phyloP scores from a whole-genome alignment of 768 basidiomycete genomes.

The Trametes cubensis region DNA sequence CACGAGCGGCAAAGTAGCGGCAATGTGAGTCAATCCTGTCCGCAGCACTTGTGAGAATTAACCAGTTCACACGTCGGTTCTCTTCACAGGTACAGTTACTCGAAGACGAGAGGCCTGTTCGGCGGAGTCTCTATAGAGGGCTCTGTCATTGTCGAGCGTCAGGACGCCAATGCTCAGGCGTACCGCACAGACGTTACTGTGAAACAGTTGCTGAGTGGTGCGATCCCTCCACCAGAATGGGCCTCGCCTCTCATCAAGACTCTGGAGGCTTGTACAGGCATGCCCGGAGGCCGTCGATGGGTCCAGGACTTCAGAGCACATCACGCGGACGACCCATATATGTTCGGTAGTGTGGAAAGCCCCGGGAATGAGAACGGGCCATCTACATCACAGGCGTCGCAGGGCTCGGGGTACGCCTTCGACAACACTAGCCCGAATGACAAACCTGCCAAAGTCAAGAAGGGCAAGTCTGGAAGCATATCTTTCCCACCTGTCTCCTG shows the following conservation, averaged over 20 bases:
- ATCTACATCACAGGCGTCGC: neutral
- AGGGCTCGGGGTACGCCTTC: neutral
- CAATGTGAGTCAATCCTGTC: conserved; percentile 61
- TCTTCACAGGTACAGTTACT: conserved; percentile 76
- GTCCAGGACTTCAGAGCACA: conserved; percentile 51
- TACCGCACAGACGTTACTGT: conserved; percentile 75
- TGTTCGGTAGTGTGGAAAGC: conserved; percentile 58
- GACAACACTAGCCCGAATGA: conserved; percentile 10
- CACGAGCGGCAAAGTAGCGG: conserved; percentile 83
- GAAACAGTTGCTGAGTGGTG: conserved; percentile 80
- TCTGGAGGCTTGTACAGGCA: conserved; percentile 70
- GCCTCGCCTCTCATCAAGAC: conserved; percentile 73
- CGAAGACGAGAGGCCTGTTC: conserved; percentile 91
- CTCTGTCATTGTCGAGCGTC: conserved; percentile 89
- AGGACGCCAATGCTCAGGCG: conserved; percentile 88
- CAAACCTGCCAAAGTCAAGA: conserved; percentile 50
- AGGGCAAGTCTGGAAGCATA: conserved; percentile 38
- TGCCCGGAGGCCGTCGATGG: conserved; percentile 73
- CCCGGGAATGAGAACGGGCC: conserved; percentile 37
- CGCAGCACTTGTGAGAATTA: neutral
- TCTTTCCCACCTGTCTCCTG: conserved; percentile 69
- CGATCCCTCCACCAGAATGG: conserved; percentile 76
- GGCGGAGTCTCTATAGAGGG: conserved; percentile 90
- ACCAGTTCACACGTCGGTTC: neutral
- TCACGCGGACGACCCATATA: conserved; percentile 45